These are phyloP conservation scores for Scenedesmus sp. DNA, from an alignment of 163 green algal genomes.

Conservation along the genomic window DNA sequence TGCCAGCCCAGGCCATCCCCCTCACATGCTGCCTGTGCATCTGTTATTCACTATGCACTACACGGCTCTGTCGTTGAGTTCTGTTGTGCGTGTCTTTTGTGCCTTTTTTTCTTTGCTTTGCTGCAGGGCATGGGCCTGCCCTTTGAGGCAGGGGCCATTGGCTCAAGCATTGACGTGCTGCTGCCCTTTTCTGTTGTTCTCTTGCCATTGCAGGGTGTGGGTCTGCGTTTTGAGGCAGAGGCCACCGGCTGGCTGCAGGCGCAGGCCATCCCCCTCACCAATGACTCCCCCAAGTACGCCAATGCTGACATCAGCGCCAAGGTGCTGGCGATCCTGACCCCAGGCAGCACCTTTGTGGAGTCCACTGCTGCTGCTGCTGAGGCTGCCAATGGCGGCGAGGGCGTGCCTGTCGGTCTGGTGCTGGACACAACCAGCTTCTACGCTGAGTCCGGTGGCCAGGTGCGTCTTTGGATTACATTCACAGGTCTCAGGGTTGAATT, in stretches of 20 bases:
- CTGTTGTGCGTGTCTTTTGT: too few relatives aligned
- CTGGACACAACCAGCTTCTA: conserved; percentile 95
- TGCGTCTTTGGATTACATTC: conserved; percentile 36
- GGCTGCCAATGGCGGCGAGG: conserved; percentile 56
- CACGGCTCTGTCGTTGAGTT: too few relatives aligned
- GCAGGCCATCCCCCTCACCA: conserved; percentile 75
- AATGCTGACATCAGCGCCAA: conserved; percentile 41
- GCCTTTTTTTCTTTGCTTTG: too few relatives aligned
- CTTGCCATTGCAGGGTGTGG: conserved; percentile 24
- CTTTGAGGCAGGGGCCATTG: too few relatives aligned
- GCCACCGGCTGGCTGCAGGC: conserved; percentile 91
- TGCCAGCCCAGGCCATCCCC: conserved; percentile 75
- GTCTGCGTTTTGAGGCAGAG: conserved; percentile 97
- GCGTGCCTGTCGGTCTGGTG: conserved; percentile 88
- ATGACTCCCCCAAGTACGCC: conserved; percentile 81
- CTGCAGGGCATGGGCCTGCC: too few relatives aligned
- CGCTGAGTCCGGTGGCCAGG: conserved; percentile 82
- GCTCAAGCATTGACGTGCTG: neutral
- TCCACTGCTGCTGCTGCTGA: conserved; percentile 58
- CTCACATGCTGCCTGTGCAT: conserved; percentile 67
- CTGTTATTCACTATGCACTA: too few relatives aligned
- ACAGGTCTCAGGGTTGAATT: conserved; percentile 75
- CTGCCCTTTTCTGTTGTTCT: neutral
- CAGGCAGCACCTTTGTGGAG: conserved; percentile 85
- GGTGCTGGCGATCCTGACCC: conserved; percentile 87